Evolutionary conservation across 163 green algal species (phyloP), one percentile per base, ranked within the genome.

Genomic region (Prototheca cutis): DNA sequence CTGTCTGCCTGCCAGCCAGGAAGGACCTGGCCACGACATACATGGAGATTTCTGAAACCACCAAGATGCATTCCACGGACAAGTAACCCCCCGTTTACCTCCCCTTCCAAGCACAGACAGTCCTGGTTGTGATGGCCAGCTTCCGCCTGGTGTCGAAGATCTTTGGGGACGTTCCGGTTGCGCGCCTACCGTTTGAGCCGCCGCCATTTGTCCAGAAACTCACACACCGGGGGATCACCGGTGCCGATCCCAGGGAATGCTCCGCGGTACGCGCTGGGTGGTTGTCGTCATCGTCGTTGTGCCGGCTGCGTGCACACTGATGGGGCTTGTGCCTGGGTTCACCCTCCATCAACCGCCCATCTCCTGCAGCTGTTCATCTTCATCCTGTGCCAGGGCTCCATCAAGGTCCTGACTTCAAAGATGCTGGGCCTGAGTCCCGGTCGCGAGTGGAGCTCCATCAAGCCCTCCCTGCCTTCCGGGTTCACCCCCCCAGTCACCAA

Each of bases 341-440:
- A n/a, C n/a, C n/a, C n/a, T n/a, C n/a, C n/a, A n/a, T n/a, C n/a
- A n/a, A n/a, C n/a, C n/a, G n/a, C n/a, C n/a, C n/a, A n/a, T n/a
- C 36, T 15, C 36, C n/a, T 65, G 49, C 60, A 73, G 60, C 10
- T 69, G 10, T 77, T 77, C 33, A 67, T 77, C 48, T 77, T 65
- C 34, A 36, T 73, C 17, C 55, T 77, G 48, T 73, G 70, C 61
- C 70, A 77, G 52, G 45, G 30, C 3, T 65, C 28, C 13, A 23
- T 73, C 24, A 49, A 51, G 5, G 39, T 53, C 13, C n/a, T 73
- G 13, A 53, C 70, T 6, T 29, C 21, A 25, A 72, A 77, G 59
- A 3, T 67, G n/a, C 51, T 63, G 39, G 51, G 48, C 40, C 61
- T 67, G 40, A 62, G 62, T 30, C 54, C 65, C 56, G 66, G 62